A percentile compares a stretch with the other conserved stretches of the same genome.
These are phyloP conservation scores for Aureobasidium sp. DNA, from an alignment of 2,329 filamentous ascomycete species.

Conservation along the genomic window DNA sequence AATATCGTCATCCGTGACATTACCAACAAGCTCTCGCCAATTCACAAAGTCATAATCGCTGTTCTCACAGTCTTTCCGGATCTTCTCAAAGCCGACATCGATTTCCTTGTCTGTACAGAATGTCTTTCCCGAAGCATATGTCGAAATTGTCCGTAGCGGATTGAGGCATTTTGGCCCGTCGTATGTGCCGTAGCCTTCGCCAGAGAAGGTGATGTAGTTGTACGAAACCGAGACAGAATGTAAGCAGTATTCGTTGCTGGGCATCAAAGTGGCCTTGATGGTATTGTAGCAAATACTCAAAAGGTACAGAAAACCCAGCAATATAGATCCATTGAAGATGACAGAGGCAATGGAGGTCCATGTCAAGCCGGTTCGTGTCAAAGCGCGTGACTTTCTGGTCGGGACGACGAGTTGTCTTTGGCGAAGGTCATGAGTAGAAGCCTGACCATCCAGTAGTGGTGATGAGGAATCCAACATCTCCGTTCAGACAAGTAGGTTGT, in stretches of 20 bases:
- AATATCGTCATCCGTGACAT: conserved; percentile 1
- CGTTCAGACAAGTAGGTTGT: no score
- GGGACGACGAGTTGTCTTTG: neutral
- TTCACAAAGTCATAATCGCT: neutral
- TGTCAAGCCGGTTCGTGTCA: neutral
- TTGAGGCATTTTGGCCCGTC: conserved; percentile 4
- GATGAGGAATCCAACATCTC: conserved; percentile 6
- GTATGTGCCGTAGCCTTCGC: conserved; percentile 4
- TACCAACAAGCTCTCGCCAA: neutral
- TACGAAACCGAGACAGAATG: neutral
- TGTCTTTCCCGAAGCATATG: conserved; percentile 4
- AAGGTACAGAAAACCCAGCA: neutral
- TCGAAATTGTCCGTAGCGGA: neutral
- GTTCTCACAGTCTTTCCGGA: neutral
- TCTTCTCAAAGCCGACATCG: neutral
- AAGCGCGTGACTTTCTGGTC: neutral
- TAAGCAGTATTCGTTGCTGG: conserved; percentile 1
- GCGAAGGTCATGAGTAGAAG: neutral
- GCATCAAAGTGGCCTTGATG: conserved; percentile 3
- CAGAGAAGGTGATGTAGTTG: conserved; percentile 8
- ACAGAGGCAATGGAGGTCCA: neutral
- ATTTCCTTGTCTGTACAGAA: neutral
- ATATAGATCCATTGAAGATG: neutral
- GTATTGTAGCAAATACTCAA: neutral
- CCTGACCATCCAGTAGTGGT: neutral